Evolutionary conservation across 2,329 filamentous ascomycete species (phyloP).

Genomic region (Alternaria ethzedia): DNA sequence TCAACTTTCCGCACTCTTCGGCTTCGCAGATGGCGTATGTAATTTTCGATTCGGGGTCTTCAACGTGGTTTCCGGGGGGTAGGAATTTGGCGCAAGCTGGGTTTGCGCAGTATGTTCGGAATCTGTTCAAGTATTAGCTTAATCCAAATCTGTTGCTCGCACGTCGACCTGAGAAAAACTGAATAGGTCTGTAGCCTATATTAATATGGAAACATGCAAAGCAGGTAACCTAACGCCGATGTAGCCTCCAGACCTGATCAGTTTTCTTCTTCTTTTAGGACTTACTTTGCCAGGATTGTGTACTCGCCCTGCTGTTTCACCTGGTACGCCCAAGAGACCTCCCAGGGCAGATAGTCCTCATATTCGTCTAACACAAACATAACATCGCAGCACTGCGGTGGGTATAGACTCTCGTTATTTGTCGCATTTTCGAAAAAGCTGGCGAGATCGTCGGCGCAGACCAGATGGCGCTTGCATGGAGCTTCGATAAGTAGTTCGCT

Average conservation of each 20-base stretch:
- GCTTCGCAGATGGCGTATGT: constrained; percentile 32
- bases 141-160: neutral
- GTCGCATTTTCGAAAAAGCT: constrained; percentile 35
- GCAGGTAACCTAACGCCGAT: no score
- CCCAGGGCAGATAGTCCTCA: constrained; percentile 25
- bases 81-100: constrained; percentile 31
- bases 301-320: constrained; percentile 40
- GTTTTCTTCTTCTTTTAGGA: neutral
- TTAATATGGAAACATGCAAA: no score
- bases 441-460: constrained; percentile 31
- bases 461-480: constrained; percentile 31
- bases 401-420: constrained; percentile 35
- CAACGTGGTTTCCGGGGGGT: constrained; percentile 23
- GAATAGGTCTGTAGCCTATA: no score
- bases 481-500: constrained; percentile 23
- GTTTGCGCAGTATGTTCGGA: constrained; percentile 36
- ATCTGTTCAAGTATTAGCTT: constrained; percentile 17
- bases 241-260: no score
- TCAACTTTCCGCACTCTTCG: constrained; percentile 25
- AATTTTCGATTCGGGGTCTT: constrained; percentile 14
- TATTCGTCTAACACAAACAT: constrained; percentile 32
- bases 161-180: neutral
- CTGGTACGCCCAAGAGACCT: constrained; percentile 27
- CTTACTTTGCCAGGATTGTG: constrained; percentile 34
- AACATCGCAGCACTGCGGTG: constrained; percentile 36